A percentile compares a stretch with the other conserved stretches of the same genome.
Conservation (phyloP, 148 eudicot species). For the Polygonum maritimum region DNA sequence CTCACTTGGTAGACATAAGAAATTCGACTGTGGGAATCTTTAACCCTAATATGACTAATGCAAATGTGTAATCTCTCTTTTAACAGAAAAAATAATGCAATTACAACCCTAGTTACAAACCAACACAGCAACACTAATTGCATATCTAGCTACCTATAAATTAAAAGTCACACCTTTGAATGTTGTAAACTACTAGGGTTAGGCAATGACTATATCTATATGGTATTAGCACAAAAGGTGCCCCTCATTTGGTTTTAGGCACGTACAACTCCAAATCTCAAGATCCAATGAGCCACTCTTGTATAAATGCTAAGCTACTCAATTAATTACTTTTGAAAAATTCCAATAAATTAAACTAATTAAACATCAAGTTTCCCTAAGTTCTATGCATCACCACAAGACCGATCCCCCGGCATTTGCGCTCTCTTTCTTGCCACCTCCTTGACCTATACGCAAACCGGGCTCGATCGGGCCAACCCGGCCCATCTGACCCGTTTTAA, state of each 20-base stretch:
- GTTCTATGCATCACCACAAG: neutral
- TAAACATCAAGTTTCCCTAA: neutral
- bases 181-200: too few relatives aligned
- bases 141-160: too few relatives aligned
- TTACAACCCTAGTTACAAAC: neutral
- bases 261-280: neutral
- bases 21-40: too few relatives aligned
- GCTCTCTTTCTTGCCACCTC: neutral
- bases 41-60: too few relatives aligned
- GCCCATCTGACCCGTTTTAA: neutral
- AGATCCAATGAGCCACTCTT: slow-evolving; percentile 1
- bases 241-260: neutral
- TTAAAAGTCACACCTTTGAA: too few relatives aligned
- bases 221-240: neutral
- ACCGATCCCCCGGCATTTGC: neutral
- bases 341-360: neutral
- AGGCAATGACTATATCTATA: neutral
- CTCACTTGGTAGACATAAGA: too few relatives aligned
- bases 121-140: neutral
- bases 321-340: neutral
- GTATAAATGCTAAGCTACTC: neutral
- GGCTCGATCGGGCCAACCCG: neutral
- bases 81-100: too few relatives aligned
- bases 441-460: neutral
- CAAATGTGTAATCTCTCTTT: too few relatives aligned